Evolutionary conservation across 176 grass and related monocot species (phyloP).

Genomic region (Areca catechu): DNA sequence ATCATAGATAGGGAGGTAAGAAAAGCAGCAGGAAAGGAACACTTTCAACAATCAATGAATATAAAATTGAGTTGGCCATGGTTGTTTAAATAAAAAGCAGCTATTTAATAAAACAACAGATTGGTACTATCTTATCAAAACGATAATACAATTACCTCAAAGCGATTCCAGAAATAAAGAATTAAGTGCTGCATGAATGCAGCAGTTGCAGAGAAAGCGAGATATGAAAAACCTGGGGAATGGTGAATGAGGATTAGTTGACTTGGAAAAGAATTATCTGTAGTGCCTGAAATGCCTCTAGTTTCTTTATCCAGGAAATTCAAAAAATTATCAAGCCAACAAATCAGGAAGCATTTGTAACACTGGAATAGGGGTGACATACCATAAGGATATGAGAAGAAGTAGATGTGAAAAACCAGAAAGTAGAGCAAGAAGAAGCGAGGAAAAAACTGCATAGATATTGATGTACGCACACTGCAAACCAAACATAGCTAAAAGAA

Average conservation of each 20-base stretch:
- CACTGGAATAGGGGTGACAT: constrained; percentile 4
- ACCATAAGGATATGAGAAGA: constrained; percentile 97
- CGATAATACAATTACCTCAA: constrained; percentile 43
- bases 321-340: constrained; percentile 11
- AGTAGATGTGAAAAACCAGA: constrained; percentile 98
- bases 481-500: constrained; percentile 13
- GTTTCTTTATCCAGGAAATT: no score
- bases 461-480: constrained; percentile 88
- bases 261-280: no score
- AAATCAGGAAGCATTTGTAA: neutral
- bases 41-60: no score
- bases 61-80: no score
- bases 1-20: no score
- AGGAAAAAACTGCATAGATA: constrained; percentile 99
- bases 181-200: constrained; percentile 98
- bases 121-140: neutral
- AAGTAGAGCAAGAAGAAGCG: constrained; percentile 99
- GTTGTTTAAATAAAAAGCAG: no score
- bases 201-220: constrained; percentile 87
- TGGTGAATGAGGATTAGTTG: no score
- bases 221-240: constrained; percentile 80
- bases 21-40: no score
- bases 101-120: constrained; percentile 5
- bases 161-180: constrained; percentile 98
- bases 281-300: no score